Conservation (phyloP, 2,329 filamentous ascomycete species). For the Claviceps spartinae region DNA sequence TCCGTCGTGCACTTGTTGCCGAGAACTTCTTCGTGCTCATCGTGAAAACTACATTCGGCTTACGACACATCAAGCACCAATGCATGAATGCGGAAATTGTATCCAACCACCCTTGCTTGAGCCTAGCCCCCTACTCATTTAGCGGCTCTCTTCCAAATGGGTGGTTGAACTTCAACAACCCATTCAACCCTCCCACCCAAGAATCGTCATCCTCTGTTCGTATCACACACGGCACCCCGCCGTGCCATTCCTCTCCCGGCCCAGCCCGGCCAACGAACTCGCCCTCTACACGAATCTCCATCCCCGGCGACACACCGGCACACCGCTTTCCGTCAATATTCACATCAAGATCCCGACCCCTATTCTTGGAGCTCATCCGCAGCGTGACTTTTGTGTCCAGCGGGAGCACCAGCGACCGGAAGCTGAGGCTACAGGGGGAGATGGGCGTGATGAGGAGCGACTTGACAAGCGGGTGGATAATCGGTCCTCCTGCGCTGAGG, state of each 20-base stretch:
- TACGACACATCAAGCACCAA: too few species aligned
- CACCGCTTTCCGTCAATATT: constrained; percentile 65
- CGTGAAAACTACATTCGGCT: too few species aligned
- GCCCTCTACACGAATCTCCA: constrained; percentile 79
- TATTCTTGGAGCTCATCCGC: constrained; percentile 66
- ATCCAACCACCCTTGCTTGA: too few species aligned
- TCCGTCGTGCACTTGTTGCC: too few species aligned
- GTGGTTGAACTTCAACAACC: constrained; percentile 91
- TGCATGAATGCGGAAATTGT: too few species aligned
- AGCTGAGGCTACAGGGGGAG: constrained; percentile 81
- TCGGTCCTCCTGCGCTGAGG: constrained; percentile 81
- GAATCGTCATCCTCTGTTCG: constrained; percentile 67
- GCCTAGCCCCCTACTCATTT: constrained; percentile 9
- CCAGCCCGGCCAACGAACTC: constrained; percentile 51
- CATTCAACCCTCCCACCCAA: constrained; percentile 92
- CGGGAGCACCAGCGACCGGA: constrained; percentile 80
- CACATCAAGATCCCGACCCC: constrained; percentile 62
- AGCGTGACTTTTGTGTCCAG: constrained; percentile 74
- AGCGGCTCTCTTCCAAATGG: constrained; percentile 55
- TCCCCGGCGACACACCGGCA: constrained; percentile 55
- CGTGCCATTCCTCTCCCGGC: constrained; percentile 41
- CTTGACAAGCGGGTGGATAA: constrained; percentile 85
- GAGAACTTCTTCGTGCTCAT: too few species aligned
- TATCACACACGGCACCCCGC: constrained; percentile 87
- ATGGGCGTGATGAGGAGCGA: constrained; percentile 87